Evolutionary conservation across 225 moss, liverwort and hornwort genomes (phyloP).

Genomic region (Climacium dendroides): DNA sequence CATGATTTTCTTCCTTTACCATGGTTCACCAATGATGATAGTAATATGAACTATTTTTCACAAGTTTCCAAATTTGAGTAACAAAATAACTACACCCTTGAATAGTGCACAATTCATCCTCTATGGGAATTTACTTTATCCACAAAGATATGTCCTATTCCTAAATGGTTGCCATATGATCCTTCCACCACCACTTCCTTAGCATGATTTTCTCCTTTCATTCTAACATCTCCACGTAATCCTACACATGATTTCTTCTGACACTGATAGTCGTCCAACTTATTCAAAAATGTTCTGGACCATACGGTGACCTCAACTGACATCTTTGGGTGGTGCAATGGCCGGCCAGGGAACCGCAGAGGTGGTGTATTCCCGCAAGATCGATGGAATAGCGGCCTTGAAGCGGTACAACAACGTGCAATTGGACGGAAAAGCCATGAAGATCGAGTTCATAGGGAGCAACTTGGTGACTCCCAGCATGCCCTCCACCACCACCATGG

Average conservation of each 20-base stretch:
- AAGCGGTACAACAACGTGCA: conserved; percentile 85
- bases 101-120: neutral
- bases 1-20: neutral
- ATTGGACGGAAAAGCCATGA: conserved; percentile 89
- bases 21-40: neutral
- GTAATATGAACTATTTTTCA: neutral
- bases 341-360: conserved; percentile 70
- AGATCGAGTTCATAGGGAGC: conserved; percentile 69
- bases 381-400: conserved; percentile 73
- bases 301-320: neutral
- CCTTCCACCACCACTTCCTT: neutral
- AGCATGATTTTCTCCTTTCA: neutral
- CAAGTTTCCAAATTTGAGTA: neutral
- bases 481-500: conserved; percentile 10
- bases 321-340: neutral
- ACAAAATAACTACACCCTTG: neutral
- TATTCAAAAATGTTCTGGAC: neutral
- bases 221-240: neutral
- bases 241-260: neutral
- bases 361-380: conserved; percentile 80
- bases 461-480: conserved; percentile 43
- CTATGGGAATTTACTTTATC: too few species aligned
- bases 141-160: too few species aligned
- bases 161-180: neutral
- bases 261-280: neutral